Evolutionary conservation across 352 stramenopile species (phyloP), one percentile per base, ranked within the genome.

Genomic region (Thraustotheca clavata): DNA sequence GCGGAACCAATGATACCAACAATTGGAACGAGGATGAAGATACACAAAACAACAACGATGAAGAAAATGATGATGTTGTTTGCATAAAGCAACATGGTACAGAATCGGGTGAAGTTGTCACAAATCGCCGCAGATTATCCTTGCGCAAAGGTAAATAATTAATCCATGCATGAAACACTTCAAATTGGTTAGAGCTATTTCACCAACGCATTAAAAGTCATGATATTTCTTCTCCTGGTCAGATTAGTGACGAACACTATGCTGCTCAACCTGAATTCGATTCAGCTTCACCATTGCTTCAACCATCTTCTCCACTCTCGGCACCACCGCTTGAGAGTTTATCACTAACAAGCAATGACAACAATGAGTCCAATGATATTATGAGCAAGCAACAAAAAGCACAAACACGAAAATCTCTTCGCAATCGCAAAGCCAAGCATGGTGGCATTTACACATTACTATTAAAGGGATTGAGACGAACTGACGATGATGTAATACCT

Each of bases 391-490:
- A 12, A 55, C 50, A 60, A 49, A 49, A 66, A 62, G 59, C 49
- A 31, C 16, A 60, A 36, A 1, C 16, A 35, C 4, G 47, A 43
- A 5, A n/a, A n/a, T n/a, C n/a, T n/a, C 43, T 49, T n/a, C 24
- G 62, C 33, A 47, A n/a, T 22, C 60, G 67, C 12, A 88, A 91
- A 55, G 63, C 76, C 24, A 86, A 80, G 16, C 83, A 91, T 41
- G 83, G 83, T 12, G 83, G 83, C 2, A 89, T 91, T 48, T 91
- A 91, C 67, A 83, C 83, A 40, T 60, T 91, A 35, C 57, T 91
- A 39, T 69, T 91, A 24, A 55, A 43, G 69, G 14, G 48, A 60
- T 16, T 74, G 79, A 54, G 69, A 83, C 33, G 76, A 84, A 36
- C 72, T 7, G 72, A 85, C 40, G 76, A 87, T 54, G 69, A 76